Evolutionary conservation across 2,329 filamentous ascomycete species (phyloP).

Genomic region (Cytospora chrysosperma): DNA sequence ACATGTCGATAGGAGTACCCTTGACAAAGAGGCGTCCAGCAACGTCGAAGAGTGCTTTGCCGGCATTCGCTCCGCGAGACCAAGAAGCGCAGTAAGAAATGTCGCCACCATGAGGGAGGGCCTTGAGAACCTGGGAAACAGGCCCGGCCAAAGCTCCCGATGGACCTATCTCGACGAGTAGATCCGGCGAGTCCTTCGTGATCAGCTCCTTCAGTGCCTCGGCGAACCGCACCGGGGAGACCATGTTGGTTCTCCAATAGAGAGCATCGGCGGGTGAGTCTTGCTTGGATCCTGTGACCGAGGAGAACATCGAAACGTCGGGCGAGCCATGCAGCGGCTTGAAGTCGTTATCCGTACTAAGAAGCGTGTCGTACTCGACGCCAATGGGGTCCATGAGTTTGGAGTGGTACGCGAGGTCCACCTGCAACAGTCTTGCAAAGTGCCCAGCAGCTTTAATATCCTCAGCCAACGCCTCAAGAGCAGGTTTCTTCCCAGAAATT

Average conservation of each 20-base stretch:
- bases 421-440: constrained; percentile 32
- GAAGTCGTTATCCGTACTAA: constrained; percentile 2
- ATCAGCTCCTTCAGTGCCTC: constrained; percentile 26
- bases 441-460: constrained; percentile 25
- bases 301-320: constrained; percentile 28
- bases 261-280: neutral
- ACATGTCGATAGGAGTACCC: constrained; percentile 22
- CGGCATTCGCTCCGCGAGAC: neutral
- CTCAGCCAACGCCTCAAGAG: too few relatives aligned
- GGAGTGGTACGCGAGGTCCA: constrained; percentile 36
- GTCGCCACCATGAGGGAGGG: neutral
- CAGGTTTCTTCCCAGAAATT: constrained; percentile 37
- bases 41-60: neutral
- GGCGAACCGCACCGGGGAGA: constrained; percentile 31
- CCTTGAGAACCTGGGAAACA: neutral
- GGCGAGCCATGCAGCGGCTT: constrained; percentile 5
- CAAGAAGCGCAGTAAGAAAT: neutral
- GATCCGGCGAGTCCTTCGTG: constrained; percentile 9
- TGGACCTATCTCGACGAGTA: constrained; percentile 13
- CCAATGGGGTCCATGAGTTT: constrained; percentile 28
- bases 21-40: neutral
- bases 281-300: constrained; percentile 13
- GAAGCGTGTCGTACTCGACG: constrained; percentile 17
- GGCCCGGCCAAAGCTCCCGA: neutral
- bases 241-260: constrained; percentile 35